Evolutionary conservation across 805 yeast species (phyloP), one percentile per base, ranked within the genome.

Genomic region (Schwanniomyces polymorphus): DNA sequence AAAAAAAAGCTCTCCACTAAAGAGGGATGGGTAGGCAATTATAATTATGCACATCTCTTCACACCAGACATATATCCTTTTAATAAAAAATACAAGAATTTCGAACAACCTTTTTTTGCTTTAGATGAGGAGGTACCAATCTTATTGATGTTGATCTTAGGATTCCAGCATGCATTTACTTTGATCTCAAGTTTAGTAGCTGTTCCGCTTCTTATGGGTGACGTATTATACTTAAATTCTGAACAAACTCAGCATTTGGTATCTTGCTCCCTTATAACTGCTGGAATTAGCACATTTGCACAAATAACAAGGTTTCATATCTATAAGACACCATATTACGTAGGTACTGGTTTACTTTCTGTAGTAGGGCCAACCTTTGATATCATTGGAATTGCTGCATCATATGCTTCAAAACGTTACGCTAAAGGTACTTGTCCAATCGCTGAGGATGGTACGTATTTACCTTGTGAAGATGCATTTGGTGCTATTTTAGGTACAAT

Each of bases 161-260:
- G 43, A 14, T 41, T 41, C 27, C 43, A 41, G 27, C 43, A 41
- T 27, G 38, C 43, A 11, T 41, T 41, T 26, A 41, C 43, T n/a
- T 41, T 41, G 35, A 41, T 41, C 14, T 12, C 35, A 9, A 27
- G 25, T 18, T 41, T 41, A 12, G 27, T 41, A 9, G 43, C 43
- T 4, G 43, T 41, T 10, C 43, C 43, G 4, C 26, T 41, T 11
- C 14, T 25, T 11, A 28, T 28, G 43, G 43, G 43, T 11, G 23
- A 17, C n/a, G 38, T 12, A 16, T 41, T 41, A 18, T 41, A 41
- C 17, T 9, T 41, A 17, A 11, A 26, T 14, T 11, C 21, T 10
- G 12, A 11, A 11, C 43, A 41, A 9, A 41, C 43, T 27, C 43
- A 41, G 23, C 43, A 41, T 25, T 41, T 27, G 37, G 35, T 41